These are phyloP conservation scores for Vaccinium macrocarpon DNA, from an alignment of 148 eudicot species.

Conservation along the genomic window DNA sequence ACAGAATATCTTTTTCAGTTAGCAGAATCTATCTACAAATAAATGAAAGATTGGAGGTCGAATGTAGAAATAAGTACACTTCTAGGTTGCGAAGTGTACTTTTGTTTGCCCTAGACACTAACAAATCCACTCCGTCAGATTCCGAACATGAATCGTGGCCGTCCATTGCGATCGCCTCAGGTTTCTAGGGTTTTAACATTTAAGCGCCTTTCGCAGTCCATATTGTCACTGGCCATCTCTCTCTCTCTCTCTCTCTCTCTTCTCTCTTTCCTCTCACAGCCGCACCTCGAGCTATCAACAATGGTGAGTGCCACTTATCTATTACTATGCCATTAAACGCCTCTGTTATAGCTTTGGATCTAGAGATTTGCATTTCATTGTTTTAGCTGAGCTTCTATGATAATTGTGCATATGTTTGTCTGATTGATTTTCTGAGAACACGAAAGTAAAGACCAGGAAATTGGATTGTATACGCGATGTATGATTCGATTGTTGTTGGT, in stretches of 20 bases:
- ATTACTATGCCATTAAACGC: not conserved
- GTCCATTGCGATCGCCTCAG: not conserved
- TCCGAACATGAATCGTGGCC: constrained; percentile 8
- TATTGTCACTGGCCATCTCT: not conserved
- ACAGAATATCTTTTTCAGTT: too few relatives aligned
- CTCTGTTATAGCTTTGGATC: not conserved
- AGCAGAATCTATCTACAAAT: not conserved
- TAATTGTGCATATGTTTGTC: not conserved
- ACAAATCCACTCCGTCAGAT: not conserved
- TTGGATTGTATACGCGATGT: not conserved
- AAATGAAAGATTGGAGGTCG: not conserved
- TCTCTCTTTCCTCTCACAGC: not conserved
- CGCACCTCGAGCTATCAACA: not conserved
- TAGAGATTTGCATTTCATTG: not conserved
- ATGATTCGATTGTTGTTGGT: not conserved
- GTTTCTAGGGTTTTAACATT: constrained; percentile 17
- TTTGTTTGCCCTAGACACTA: not conserved
- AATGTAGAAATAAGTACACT: not conserved
- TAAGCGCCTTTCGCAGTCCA: not conserved
- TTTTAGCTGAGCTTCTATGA: too few relatives aligned
- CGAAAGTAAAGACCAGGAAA: not conserved
- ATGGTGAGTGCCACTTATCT: constrained; percentile 5
- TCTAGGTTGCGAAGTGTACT: not conserved
- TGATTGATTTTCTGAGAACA: not conserved
- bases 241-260: not conserved